A percentile compares a stretch with the other conserved stretches of the same genome.
phyloP scores from a whole-genome alignment of 78 protist species.

The Dictyostelium intermedium region DNA sequence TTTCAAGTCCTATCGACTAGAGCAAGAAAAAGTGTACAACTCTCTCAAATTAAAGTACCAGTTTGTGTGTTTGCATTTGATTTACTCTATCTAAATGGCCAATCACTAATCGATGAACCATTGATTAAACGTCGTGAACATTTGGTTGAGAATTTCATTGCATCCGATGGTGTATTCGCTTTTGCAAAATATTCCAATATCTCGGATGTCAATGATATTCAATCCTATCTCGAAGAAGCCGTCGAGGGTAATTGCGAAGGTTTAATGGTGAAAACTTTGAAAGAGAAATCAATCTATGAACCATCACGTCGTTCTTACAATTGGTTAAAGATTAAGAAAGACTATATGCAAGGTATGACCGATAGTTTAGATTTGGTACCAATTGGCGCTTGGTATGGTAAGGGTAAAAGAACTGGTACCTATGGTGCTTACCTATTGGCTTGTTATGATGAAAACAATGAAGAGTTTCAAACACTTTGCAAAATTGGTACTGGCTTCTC shows the following conservation, averaged over 20 bases:
- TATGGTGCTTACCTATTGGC: constrained; percentile 97
- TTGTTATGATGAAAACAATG: constrained; percentile 94
- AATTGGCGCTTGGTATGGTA: constrained; percentile 97
- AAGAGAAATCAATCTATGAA: constrained; percentile 90
- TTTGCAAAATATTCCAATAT: constrained; percentile 87
- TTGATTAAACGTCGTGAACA: constrained; percentile 75
- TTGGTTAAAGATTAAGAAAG: constrained; percentile 98
- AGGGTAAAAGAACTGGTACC: constrained; percentile 98
- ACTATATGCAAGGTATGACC: constrained; percentile 96
- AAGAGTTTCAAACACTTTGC: constrained; percentile 93
- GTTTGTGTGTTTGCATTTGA: constrained; percentile 99
- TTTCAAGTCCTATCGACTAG: constrained; percentile 96
- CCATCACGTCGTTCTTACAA: constrained; percentile 91
- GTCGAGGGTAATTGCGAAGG: constrained; percentile 96
- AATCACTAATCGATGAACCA: constrained; percentile 74
- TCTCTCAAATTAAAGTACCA: constrained; percentile 82
- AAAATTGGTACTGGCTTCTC: constrained; percentile 96
- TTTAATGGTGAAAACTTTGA: constrained; percentile 96
- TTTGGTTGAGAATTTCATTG: constrained; percentile 57
- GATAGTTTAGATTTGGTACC: constrained; percentile 98
- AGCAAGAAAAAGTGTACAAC: constrained; percentile 90
- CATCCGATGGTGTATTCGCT: constrained; percentile 51
- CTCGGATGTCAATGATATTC: constrained; percentile 87
- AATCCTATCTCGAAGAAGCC: constrained; percentile 86
- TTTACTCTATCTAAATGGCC: constrained; percentile 95